phyloP scores from a whole-genome alignment of 192 early-diverging fungal genomes.

The Linnemannia elongata region DNA sequence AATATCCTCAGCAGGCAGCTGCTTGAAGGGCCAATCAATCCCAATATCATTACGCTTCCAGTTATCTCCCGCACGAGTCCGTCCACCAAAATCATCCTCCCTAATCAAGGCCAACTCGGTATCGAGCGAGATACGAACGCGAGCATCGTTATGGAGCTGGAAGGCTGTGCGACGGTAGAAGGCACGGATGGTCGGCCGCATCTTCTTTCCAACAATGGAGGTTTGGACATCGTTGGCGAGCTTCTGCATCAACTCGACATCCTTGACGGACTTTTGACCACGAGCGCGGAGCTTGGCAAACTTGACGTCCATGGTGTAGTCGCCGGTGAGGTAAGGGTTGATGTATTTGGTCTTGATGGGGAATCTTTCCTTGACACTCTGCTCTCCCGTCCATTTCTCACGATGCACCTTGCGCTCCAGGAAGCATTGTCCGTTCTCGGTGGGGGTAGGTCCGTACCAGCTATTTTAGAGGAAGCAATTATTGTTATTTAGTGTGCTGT shows the following conservation, averaged over 20 bases:
- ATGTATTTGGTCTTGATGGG: conserved; percentile 95
- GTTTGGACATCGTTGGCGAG: conserved; percentile 82
- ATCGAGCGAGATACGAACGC: conserved; percentile 95
- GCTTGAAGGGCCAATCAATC: conserved; percentile 86
- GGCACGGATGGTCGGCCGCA: conserved; percentile 83
- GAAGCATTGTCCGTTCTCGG: conserved; percentile 79
- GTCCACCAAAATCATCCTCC: conserved; percentile 86
- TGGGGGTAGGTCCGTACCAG: conserved; percentile 90
- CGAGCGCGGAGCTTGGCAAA: conserved; percentile 84
- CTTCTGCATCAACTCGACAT: conserved; percentile 81
- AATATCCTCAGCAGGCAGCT: conserved; percentile 73
- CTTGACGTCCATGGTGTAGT: conserved; percentile 78
- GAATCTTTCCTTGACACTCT: conserved; percentile 94
- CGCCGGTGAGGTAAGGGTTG: conserved; percentile 85
- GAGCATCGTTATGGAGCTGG: conserved; percentile 94
- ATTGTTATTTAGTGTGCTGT: conserved; percentile 7
- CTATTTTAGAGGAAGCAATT: neutral
- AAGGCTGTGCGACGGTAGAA: conserved; percentile 99
- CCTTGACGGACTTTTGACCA: conserved; percentile 81
- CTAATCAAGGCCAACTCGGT: conserved; percentile 96
- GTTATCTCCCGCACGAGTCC: conserved; percentile 78
- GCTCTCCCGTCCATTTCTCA: conserved; percentile 69
- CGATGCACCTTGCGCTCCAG: conserved; percentile 72
- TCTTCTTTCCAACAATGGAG: conserved; percentile 72
- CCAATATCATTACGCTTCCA: conserved; percentile 93